Evolutionary conservation across 2,329 filamentous ascomycete genomes (phyloP).

Genomic region (Aspergillus sp.): DNA sequence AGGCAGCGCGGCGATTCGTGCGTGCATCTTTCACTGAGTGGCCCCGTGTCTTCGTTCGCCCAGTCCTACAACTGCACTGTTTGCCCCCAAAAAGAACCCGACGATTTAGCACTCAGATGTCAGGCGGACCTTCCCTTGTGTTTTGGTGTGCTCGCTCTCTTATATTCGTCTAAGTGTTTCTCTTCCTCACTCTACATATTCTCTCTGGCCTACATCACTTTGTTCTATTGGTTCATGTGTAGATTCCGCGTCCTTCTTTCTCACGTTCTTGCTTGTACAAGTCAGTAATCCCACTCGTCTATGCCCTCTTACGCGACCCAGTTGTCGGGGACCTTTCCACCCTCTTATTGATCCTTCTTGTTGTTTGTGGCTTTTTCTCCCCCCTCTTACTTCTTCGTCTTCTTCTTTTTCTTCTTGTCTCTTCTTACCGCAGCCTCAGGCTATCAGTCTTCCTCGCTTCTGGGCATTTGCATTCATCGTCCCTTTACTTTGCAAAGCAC

Average conservation of each 20-base stretch:
- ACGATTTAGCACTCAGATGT: neutral
- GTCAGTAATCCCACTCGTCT: neutral
- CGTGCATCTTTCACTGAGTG: neutral
- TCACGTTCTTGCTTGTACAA: neutral
- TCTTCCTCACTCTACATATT: slow-evolving; percentile 1
- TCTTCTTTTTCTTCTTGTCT: neutral
- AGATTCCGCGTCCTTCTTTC: neutral
- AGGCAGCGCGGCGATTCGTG: slow-evolving; percentile 1
- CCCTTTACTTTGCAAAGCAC: neutral
- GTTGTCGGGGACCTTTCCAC: neutral
- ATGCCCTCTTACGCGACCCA: neutral
- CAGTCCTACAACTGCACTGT: neutral
- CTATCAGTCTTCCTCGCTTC: too few relatives aligned
- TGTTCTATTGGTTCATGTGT: neutral
- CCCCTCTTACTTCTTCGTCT: neutral
- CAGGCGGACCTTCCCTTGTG: neutral
- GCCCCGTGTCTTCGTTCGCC: neutral
- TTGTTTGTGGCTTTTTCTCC: neutral
- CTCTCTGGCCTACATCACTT: neutral
- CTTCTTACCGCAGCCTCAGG: neutral
- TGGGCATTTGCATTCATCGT: neutral
- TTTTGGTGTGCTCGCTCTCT: neutral
- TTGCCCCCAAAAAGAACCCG: neutral
- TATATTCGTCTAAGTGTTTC: neutral
- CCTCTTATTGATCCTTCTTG: neutral